phyloP scores from a whole-genome alignment of 305 asterid genomes.

The Solanum hybrid region DNA sequence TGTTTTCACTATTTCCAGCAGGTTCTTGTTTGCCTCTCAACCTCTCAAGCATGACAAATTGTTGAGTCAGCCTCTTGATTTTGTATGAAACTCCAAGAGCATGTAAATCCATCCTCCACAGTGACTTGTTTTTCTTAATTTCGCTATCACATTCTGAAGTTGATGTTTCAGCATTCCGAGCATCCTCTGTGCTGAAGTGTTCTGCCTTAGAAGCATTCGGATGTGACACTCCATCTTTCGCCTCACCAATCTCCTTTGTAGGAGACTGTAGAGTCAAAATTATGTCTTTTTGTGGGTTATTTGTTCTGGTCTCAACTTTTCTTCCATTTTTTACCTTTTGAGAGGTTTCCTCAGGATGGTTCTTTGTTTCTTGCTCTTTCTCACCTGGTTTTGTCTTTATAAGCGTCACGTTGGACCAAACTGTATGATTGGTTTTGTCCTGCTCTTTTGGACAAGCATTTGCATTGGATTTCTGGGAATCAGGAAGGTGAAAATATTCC shows the following conservation, averaged over 20 bases:
- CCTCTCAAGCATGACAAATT: conserved; percentile 74
- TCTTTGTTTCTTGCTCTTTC: conserved; percentile 36
- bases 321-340: conserved; percentile 18
- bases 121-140: conserved; percentile 24
- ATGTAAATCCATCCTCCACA: conserved; percentile 73
- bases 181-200: conserved; percentile 20
- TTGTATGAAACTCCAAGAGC: conserved; percentile 88
- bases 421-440: conserved; percentile 24
- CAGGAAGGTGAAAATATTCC: conserved; percentile 35
- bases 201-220: conserved; percentile 23
- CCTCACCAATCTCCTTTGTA: conserved; percentile 26
- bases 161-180: conserved; percentile 27
- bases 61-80: conserved; percentile 92
- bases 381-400: conserved; percentile 44
- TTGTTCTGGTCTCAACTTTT: conserved; percentile 15
- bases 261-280: conserved; percentile 47
- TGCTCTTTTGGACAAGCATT: conserved; percentile 31
- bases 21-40: conserved; percentile 65
- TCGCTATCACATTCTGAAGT: conserved; percentile 22
- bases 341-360: conserved; percentile 17
- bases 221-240: conserved; percentile 11
- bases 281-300: conserved; percentile 43
- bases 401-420: conserved; percentile 68
- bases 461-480: conserved; percentile 41
- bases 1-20: conserved; percentile 28